Base-by-base conservation (phyloP, 148 eudicot species). In the Drosera capensis region DNA sequence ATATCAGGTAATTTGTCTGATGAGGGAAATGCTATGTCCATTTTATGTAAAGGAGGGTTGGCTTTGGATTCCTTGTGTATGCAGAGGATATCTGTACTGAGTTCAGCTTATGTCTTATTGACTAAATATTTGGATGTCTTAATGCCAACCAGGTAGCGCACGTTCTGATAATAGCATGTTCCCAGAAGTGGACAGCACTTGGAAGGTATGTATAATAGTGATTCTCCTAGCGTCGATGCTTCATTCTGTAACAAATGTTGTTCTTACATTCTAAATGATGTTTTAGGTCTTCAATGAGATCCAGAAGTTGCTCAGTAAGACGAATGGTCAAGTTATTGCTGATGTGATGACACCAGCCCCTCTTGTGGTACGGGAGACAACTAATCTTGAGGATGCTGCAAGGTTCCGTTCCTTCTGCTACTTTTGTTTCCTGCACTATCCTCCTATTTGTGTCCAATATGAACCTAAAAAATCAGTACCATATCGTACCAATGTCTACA, bases 371-470 rank as follows among this genome's bases (percentile, higher is more conserved):
- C 86, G 79, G 23, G 80, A 74, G 55, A 63, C 76, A 25, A 87
- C 94, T 44, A 87, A 87, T 74, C 83, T 88, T 40, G 97, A 80
- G 68, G 97, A 88, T 73, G 94, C 94, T 49, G 92, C 97, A 18
- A 77, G 92, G 97, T 88, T 49, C 40, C 44, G 36, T 45, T 34
- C 7, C 43, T 1, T 25, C 42, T 46, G 28, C 39, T 34, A 3
- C 7, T 48, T 48, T 20, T 13, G 12, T 16, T 18, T 20, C 18
- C 14, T 7, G 44, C 24, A 21, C 23, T 21, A 0, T 49, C 13
- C 19, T 12, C 20, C 22, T 29, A 20, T 2, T 31, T 8, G 0
- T 20, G 7, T 20, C 25, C 12, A 14, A 12, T 6, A 35, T 15
- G 17, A 20, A 4, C 25, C 7, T 2, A 11, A 14, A 12, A 14